Percentiles rank a stretch among this genome's conserved stretches.
Conservation (phyloP, 73 alveolate genomes). For the Durusdinium trenchii region DNA sequence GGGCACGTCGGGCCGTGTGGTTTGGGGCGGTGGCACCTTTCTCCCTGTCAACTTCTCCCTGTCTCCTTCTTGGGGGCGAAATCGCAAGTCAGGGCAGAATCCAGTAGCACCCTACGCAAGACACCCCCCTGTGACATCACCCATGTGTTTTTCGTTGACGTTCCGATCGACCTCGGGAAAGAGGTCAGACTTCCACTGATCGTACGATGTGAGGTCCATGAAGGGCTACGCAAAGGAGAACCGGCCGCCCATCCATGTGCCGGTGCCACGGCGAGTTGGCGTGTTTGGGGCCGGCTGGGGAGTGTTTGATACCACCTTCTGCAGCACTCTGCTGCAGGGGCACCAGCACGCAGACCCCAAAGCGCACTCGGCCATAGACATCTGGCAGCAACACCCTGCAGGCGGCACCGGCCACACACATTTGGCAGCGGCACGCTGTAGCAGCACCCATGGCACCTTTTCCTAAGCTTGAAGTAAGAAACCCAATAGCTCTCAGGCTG, state of each 20-base stretch:
- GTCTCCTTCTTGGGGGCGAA: no score
- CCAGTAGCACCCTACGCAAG: no score
- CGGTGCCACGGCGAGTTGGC: neutral
- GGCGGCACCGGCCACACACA: neutral
- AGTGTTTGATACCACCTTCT: neutral
- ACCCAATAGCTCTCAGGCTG: neutral
- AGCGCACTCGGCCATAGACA: neutral
- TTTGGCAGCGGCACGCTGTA: neutral
- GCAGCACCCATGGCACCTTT: neutral
- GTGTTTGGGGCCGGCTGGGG: neutral
- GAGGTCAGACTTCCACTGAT: no score
- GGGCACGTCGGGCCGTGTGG: no score
- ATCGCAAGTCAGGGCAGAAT: no score
- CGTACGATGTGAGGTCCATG: neutral
- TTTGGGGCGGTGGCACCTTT: no score
- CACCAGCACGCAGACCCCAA: neutral
- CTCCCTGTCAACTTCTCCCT: no score
- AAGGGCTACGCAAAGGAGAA: slow-evolving; percentile 78
- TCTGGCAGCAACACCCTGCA: neutral
- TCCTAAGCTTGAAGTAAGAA: neutral
- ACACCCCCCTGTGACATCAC: no score
- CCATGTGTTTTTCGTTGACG: no score
- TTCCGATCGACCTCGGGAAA: no score
- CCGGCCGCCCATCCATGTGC: slow-evolving; percentile 45
- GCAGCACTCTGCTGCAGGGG: neutral